Evolutionary conservation across 2,329 filamentous ascomycete genomes (phyloP).

Genomic region (Fusarium sp.): DNA sequence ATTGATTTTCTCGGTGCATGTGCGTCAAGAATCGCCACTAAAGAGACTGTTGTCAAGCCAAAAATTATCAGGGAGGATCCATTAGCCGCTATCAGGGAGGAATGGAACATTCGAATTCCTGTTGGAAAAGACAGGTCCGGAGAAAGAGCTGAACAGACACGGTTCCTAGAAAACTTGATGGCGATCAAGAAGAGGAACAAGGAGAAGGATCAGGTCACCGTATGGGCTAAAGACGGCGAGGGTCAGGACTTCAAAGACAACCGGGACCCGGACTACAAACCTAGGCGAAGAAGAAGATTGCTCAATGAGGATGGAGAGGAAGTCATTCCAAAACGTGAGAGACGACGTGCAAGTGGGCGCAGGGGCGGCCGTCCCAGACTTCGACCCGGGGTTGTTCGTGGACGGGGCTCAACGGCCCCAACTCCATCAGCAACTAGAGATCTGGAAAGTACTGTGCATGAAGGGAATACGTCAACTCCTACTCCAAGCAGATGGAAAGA

Average conservation of each 20-base stretch:
- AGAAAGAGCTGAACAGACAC: conserved; percentile 56
- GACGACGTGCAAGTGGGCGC: conserved; percentile 25
- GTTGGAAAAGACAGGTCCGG: conserved; percentile 56
- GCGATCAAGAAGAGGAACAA: conserved; percentile 69
- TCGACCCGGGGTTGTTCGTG: conserved; percentile 25
- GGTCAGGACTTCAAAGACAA: conserved; percentile 54
- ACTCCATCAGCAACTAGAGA: conserved; percentile 20
- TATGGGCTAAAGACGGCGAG: conserved; percentile 58
- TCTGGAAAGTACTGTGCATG: conserved; percentile 10
- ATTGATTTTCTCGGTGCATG: conserved; percentile 78
- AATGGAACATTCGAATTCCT: conserved; percentile 56
- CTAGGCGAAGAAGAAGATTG: conserved; percentile 41
- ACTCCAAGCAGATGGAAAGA: conserved; percentile 49
- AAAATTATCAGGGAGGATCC: conserved; percentile 48
- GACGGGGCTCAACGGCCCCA: conserved; percentile 1
- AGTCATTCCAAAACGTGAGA: conserved; percentile 32
- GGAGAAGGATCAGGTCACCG: conserved; percentile 71
- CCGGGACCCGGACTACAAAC: conserved; percentile 51
- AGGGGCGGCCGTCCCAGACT: conserved; percentile 34
- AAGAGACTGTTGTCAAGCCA: conserved; percentile 66
- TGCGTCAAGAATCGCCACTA: conserved; percentile 73
- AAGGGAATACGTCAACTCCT: conserved; percentile 43
- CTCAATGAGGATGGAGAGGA: conserved; percentile 40
- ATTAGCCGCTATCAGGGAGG: conserved; percentile 51
- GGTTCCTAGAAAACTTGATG: conserved; percentile 73